A percentile compares a stretch with the other conserved stretches of the same genome.
These are phyloP conservation scores for Aspergillus phoenicis DNA, from an alignment of 2,329 filamentous ascomycete species.

Conservation along the genomic window DNA sequence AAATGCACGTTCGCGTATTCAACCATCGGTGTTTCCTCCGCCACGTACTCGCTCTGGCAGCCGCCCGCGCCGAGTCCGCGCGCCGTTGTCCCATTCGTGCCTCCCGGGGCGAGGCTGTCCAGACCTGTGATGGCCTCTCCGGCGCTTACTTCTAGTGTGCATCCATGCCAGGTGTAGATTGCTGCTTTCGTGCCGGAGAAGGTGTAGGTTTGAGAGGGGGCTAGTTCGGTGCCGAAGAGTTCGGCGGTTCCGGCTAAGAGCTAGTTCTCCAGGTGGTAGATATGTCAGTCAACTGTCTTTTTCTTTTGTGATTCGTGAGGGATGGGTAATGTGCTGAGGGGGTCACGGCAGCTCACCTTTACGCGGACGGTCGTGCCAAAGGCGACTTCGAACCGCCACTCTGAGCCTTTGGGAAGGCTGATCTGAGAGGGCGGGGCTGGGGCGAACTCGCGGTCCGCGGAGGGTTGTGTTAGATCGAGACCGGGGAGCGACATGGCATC, in stretches of 20 bases:
- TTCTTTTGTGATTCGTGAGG: neutral
- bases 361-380: constrained; percentile 55
- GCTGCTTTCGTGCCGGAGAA: constrained; percentile 83
- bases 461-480: constrained; percentile 66
- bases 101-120: constrained; percentile 33
- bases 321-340: too few species aligned
- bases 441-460: constrained; percentile 50
- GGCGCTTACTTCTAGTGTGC: constrained; percentile 75
- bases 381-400: constrained; percentile 79
- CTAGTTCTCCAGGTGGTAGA: constrained; percentile 40
- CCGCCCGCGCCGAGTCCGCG: constrained; percentile 57
- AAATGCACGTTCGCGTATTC: constrained; percentile 85
- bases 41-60: constrained; percentile 67
- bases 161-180: constrained; percentile 90
- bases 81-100: constrained; percentile 19
- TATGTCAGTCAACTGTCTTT: neutral
- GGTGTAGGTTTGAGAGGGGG: constrained; percentile 74
- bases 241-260: constrained; percentile 83
- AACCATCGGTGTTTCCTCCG: constrained; percentile 79
- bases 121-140: constrained; percentile 50
- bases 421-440: constrained; percentile 49
- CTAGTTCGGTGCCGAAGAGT: constrained; percentile 92
- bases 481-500: constrained; percentile 71
- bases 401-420: constrained; percentile 65
- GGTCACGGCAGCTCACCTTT: constrained; percentile 45